phyloP scores from a whole-genome alignment of 139 green algal species.

The Dunaliella primolecta region DNA sequence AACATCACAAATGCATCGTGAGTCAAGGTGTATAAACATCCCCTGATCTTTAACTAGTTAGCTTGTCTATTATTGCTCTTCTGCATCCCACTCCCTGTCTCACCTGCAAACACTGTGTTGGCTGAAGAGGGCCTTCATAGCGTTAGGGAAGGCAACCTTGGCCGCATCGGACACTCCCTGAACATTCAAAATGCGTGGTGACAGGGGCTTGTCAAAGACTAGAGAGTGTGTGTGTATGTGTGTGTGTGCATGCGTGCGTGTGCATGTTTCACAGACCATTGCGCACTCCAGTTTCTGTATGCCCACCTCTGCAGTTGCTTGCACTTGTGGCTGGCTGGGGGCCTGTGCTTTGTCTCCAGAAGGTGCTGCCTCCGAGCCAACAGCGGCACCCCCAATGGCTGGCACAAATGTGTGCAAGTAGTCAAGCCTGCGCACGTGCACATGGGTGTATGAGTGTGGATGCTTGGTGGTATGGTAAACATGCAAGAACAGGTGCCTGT shows the following conservation, averaged over 20 bases:
- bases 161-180: conserved; percentile 16
- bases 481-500: no score
- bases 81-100: no score
- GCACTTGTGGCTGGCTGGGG: neutral
- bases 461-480: no score
- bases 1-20: no score
- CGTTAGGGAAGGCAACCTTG: conserved; percentile 11
- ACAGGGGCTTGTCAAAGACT: no score
- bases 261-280: no score
- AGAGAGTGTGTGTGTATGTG: neutral
- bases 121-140: conserved; percentile 22
- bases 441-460: neutral
- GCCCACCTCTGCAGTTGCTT: neutral
- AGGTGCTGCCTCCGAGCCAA: neutral
- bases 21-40: no score
- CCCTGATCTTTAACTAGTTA: no score
- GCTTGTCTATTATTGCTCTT: no score
- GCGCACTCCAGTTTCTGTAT: no score
- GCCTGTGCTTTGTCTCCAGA: neutral
- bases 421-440: neutral
- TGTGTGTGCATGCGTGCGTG: no score
- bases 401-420: conserved; percentile 2
- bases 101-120: conserved; percentile 27
- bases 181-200: no score
- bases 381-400: neutral